phyloP scores from a whole-genome alignment of 2,329 filamentous ascomycete genomes.

The Dothidotthia symphoricarpi region DNA sequence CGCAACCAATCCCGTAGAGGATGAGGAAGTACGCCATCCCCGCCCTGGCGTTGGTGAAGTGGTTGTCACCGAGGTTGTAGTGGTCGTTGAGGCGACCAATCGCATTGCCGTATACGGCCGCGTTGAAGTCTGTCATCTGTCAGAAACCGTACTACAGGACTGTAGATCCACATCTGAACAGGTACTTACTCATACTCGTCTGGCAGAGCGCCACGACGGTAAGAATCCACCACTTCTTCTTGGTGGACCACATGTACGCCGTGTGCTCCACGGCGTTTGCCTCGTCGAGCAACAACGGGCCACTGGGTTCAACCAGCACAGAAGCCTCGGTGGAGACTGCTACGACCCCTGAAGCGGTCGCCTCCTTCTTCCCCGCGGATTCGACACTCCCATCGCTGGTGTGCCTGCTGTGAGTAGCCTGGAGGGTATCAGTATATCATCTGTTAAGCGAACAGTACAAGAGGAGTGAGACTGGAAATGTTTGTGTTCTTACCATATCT shows the following conservation, averaged over 20 bases:
- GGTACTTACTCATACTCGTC: conserved; percentile 50
- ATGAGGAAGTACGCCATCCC: conserved; percentile 78
- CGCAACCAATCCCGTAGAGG: conserved; percentile 78
- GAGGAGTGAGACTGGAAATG: too few species aligned
- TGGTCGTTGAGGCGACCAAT: conserved; percentile 55
- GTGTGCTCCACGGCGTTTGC: conserved; percentile 33
- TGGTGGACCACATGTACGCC: conserved; percentile 47
- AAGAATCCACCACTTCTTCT: conserved; percentile 55
- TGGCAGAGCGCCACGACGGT: conserved; percentile 55
- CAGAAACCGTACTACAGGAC: conserved; percentile 36
- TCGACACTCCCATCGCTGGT: conserved; percentile 6
- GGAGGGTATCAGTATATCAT: conserved; percentile 1
- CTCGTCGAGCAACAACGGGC: conserved; percentile 16
- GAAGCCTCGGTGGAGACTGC: conserved; percentile 2
- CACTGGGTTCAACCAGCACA: not conserved
- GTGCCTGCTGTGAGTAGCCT: conserved; percentile 1
- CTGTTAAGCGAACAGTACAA: too few species aligned
- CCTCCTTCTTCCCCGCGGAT: conserved; percentile 4
- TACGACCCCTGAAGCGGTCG: conserved; percentile 3
- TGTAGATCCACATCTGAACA: conserved; percentile 36
- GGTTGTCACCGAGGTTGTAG: conserved; percentile 47
- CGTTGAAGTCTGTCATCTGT: conserved; percentile 50
- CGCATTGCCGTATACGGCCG: conserved; percentile 55
- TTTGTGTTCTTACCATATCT: too few species aligned
- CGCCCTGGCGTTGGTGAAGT: conserved; percentile 44